A percentile compares a stretch with the other conserved stretches of the same genome.
phyloP scores from a whole-genome alignment of 306 rosid species.

The Phaseolus lunatus region DNA sequence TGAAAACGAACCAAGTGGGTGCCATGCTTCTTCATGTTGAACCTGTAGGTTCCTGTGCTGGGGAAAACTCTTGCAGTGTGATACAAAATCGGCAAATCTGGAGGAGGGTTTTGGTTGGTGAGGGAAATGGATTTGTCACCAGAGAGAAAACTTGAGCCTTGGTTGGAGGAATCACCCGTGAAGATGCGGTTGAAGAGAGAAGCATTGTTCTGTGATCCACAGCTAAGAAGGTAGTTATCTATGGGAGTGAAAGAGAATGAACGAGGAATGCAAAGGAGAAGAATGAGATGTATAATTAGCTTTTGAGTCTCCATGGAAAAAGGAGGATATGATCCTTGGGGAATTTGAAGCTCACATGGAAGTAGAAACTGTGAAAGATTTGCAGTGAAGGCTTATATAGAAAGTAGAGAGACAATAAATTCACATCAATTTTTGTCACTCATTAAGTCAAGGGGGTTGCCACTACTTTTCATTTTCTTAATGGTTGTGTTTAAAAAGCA shows the following conservation, averaged over 20 bases:
- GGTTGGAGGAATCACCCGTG: conserved; percentile 54
- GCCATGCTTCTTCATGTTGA: conserved; percentile 66
- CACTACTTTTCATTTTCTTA: conserved; percentile 6
- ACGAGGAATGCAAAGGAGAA: conserved; percentile 43
- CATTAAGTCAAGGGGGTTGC: conserved; percentile 33
- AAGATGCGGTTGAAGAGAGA: conserved; percentile 63
- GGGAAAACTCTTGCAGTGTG: conserved; percentile 80
- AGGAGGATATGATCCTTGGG: neutral
- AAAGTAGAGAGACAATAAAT: conserved; percentile 9
- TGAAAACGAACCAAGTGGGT: conserved; percentile 81
- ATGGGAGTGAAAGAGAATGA: conserved; percentile 67
- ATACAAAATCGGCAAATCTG: conserved; percentile 57
- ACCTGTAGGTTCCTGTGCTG: conserved; percentile 59
- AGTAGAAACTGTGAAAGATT: conserved; percentile 3
- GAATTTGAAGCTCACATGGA: conserved; percentile 8
- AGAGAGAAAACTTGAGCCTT: conserved; percentile 57
- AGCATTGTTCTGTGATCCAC: conserved; percentile 71
- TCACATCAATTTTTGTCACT: conserved; percentile 36
- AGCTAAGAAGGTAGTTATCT: conserved; percentile 77
- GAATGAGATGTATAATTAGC: conserved; percentile 39
- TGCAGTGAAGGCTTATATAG: conserved; percentile 11
- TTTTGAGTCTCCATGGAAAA: conserved; percentile 57
- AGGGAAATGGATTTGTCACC: conserved; percentile 60
- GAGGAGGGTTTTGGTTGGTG: conserved; percentile 63
- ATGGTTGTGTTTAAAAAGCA: neutral